phyloP scores from a whole-genome alignment of 192 early-diverging fungal genomes.

The Cetraspora pellucida region DNA sequence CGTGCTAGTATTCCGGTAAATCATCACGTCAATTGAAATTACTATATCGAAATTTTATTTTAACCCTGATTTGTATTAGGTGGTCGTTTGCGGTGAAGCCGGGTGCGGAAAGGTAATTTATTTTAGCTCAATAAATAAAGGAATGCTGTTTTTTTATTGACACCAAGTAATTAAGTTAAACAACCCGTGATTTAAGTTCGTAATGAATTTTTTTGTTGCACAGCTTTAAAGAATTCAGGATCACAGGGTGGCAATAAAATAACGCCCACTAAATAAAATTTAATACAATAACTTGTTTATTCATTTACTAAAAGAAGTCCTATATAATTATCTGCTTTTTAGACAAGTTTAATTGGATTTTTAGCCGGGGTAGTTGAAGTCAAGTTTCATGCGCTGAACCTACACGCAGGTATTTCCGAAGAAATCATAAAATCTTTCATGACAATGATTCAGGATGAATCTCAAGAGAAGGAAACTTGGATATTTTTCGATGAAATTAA shows the following conservation, averaged over 20 bases:
- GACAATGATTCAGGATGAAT: neutral
- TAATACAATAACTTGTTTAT: neutral
- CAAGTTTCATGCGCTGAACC: neutral
- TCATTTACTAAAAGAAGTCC: neutral
- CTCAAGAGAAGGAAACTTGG: constrained; percentile 1
- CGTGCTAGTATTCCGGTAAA: constrained; percentile 28
- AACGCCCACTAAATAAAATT: neutral
- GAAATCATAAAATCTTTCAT: constrained; percentile 1
- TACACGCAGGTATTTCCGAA: constrained; percentile 29
- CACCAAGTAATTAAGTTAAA: too few species aligned
- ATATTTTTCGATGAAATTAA: constrained; percentile 36
- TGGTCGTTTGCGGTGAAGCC: constrained; percentile 24
- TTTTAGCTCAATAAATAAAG: too few species aligned
- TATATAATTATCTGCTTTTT: neutral
- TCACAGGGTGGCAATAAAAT: too few species aligned
- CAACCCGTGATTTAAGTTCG: too few species aligned
- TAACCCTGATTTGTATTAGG: constrained; percentile 12
- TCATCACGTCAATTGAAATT: too few species aligned
- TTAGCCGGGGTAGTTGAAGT: constrained; percentile 18
- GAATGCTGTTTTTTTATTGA: too few species aligned
- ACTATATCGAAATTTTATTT: neutral
- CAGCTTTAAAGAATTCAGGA: too few species aligned
- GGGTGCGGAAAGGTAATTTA: constrained; percentile 35
- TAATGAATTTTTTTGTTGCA: too few species aligned
- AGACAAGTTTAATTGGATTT: constrained; percentile 28